Evolutionary conservation across 768 basidiomycete genomes (phyloP).

Genomic region (Rubroboletus pulcherrimus): DNA sequence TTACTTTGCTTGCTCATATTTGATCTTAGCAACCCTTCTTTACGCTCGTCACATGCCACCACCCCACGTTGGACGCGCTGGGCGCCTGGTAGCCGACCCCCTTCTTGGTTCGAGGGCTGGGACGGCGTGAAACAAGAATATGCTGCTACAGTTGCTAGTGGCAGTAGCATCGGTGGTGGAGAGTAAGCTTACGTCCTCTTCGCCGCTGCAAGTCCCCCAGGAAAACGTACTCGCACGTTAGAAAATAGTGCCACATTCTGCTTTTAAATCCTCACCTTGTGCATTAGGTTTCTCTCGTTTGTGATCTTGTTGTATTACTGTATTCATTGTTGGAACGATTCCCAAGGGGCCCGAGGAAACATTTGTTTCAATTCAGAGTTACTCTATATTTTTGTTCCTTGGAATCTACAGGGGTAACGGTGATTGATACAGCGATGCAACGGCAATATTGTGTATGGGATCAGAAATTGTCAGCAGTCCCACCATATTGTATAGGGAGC

Average conservation of each 20-base stretch:
- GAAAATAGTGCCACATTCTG: not conserved
- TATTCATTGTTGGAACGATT: not conserved
- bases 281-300: not conserved
- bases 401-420: not conserved
- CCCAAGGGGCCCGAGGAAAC: not conserved
- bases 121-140: slow-evolving; percentile 41
- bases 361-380: not conserved
- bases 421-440: not conserved
- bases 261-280: not conserved
- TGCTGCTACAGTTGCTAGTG: slow-evolving; percentile 39
- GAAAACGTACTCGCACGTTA: not conserved
- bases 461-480: slow-evolving; percentile 54
- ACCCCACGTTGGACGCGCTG: slow-evolving; percentile 23
- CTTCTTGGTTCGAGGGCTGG: slow-evolving; percentile 41
- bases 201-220: not conserved
- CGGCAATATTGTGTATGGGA: not conserved
- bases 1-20: not conserved
- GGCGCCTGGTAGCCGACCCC: slow-evolving; percentile 29
- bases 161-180: slow-evolving; percentile 28
- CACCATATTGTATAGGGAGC: slow-evolving; percentile 71
- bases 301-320: not conserved
- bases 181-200: slow-evolving; percentile 11
- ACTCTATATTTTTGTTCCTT: not conserved
- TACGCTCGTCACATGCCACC: slow-evolving; percentile 14
- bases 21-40: slow-evolving; percentile 24